These are phyloP conservation scores for Solanum chmielewskii DNA, from an alignment of 257 asterid species.

Conservation along the genomic window DNA sequence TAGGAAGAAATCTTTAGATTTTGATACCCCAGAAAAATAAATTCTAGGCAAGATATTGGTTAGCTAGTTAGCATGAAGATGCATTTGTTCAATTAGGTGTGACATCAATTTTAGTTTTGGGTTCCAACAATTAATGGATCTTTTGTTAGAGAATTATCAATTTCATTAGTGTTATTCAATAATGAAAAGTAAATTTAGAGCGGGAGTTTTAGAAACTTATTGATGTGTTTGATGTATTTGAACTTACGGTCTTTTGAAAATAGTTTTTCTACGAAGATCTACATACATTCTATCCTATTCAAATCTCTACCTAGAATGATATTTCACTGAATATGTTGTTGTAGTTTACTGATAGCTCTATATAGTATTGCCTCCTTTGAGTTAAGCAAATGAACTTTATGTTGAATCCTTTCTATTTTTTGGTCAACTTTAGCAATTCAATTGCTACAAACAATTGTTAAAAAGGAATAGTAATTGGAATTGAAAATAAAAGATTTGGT, in stretches of 20 bases:
- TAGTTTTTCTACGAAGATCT: rapidly evolving
- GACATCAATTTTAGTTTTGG: neutral
- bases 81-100: neutral
- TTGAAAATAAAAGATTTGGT: too few species aligned
- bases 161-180: neutral
- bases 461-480: too few species aligned
- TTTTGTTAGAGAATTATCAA: neutral
- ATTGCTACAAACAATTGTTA: too few species aligned
- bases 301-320: too few species aligned
- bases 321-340: neutral
- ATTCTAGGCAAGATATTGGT: constrained; percentile 3
- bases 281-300: rapidly evolving
- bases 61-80: neutral
- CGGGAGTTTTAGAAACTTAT: neutral
- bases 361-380: neutral
- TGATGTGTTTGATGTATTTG: neutral
- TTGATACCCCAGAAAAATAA: constrained; percentile 41
- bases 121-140: neutral
- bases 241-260: rapidly evolving
- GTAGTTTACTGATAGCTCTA: neutral
- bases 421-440: too few species aligned
- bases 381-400: too few species aligned
- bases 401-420: too few species aligned
- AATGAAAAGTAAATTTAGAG: neutral
- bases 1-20: constrained; percentile 41